A percentile compares a stretch with the other conserved stretches of the same genome.
These are phyloP conservation scores for Phialocephala subalpina DNA, from an alignment of 2,329 filamentous ascomycete genomes.

Conservation along the genomic window DNA sequence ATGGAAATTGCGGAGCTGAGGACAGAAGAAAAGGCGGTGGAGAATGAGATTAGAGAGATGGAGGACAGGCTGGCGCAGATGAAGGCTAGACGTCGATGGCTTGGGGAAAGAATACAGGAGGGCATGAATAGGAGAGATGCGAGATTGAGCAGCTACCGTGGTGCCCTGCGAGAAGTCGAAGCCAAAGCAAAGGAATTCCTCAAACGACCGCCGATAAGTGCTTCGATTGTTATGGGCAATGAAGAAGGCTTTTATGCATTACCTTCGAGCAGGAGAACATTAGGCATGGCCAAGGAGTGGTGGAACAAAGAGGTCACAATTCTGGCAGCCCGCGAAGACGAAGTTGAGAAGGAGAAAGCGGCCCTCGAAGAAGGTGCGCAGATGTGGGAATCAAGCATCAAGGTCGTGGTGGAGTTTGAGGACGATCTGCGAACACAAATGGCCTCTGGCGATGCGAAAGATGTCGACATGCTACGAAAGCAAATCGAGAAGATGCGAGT, in stretches of 20 bases:
- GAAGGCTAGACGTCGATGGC: slow-evolving; percentile 64
- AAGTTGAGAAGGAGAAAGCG: slow-evolving; percentile 66
- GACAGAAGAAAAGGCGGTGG: slow-evolving; percentile 60
- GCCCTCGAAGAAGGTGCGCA: slow-evolving; percentile 73
- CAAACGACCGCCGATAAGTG: slow-evolving; percentile 56
- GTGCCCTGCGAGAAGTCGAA: slow-evolving; percentile 72
- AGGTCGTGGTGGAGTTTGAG: slow-evolving; percentile 71
- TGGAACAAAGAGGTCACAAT: slow-evolving; percentile 70
- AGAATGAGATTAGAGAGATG: slow-evolving; percentile 69
- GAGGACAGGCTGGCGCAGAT: slow-evolving; percentile 70
- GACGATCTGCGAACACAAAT: slow-evolving; percentile 65
- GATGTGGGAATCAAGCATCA: slow-evolving; percentile 71
- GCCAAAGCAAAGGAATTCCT: slow-evolving; percentile 67
- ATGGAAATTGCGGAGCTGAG: slow-evolving; percentile 67
- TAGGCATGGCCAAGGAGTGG: slow-evolving; percentile 75
- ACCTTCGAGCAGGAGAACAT: slow-evolving; percentile 69
- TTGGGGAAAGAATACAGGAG: slow-evolving; percentile 67
- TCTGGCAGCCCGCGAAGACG: slow-evolving; percentile 60
- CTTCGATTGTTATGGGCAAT: slow-evolving; percentile 34
- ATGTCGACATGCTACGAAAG: slow-evolving; percentile 49
- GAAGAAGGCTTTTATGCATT: slow-evolving; percentile 62
- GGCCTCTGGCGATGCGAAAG: slow-evolving; percentile 47
- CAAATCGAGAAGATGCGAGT: slow-evolving; percentile 64
- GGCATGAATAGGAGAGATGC: slow-evolving; percentile 73
- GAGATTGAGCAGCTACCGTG: slow-evolving; percentile 74